Conservation (phyloP, 768 basidiomycete species). For the Lentinula guzmanii region DNA sequence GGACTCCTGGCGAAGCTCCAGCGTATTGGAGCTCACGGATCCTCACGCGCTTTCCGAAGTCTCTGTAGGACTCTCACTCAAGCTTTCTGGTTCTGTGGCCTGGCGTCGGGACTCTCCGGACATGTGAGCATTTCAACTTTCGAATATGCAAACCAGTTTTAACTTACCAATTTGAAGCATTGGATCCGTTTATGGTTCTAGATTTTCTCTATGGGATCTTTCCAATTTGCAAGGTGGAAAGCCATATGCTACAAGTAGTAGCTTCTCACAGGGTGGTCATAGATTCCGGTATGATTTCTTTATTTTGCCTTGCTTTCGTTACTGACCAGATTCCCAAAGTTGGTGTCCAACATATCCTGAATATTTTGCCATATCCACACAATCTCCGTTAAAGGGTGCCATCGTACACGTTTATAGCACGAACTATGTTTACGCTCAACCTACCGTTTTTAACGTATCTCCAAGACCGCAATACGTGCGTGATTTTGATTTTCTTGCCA, state of each 20-base stretch:
- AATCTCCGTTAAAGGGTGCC: slow-evolving; percentile 55
- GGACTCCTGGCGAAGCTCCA: slow-evolving; percentile 54
- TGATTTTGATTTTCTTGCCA: slow-evolving; percentile 72
- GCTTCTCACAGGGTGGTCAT: slow-evolving; percentile 61
- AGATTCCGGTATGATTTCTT: slow-evolving; percentile 53
- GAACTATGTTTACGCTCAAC: slow-evolving; percentile 57
- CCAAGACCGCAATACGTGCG: slow-evolving; percentile 59
- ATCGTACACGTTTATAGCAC: slow-evolving; percentile 65
- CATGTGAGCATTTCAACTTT: slow-evolving; percentile 44
- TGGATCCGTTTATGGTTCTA: slow-evolving; percentile 68
- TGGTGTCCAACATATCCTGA: slow-evolving; percentile 77
- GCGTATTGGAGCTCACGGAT: slow-evolving; percentile 67
- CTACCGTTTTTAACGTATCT: slow-evolving; percentile 51
- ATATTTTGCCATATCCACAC: slow-evolving; percentile 71
- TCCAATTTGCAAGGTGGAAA: slow-evolving; percentile 68
- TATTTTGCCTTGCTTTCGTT: background rate
- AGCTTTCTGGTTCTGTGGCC: slow-evolving; percentile 54
- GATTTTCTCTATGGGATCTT: slow-evolving; percentile 74
- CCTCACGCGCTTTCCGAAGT: slow-evolving; percentile 56
- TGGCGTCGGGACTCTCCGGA: slow-evolving; percentile 70
- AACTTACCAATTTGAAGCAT: slow-evolving; percentile 39
- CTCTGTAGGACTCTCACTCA: slow-evolving; percentile 35
- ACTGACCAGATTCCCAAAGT: slow-evolving; percentile 26
- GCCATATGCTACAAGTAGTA: slow-evolving; percentile 54
- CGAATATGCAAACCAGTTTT: background rate